These are phyloP conservation scores for Stereocaulon alpinum DNA, from an alignment of 495 filamentous ascomycete genomes.

Conservation along the genomic window DNA sequence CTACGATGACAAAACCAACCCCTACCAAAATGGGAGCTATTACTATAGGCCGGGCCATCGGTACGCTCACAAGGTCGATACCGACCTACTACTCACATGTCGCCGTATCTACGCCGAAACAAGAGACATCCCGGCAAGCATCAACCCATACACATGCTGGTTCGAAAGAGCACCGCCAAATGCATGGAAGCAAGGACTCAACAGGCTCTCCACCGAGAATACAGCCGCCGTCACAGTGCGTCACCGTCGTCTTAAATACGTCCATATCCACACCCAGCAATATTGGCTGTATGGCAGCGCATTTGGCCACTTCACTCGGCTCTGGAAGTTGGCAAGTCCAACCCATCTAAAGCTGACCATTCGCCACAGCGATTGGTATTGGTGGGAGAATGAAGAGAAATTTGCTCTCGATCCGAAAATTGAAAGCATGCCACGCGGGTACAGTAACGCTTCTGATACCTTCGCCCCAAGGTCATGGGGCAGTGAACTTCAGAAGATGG, in stretches of 20 bases:
- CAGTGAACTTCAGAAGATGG: conserved; percentile 15
- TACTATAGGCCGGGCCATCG: conserved; percentile 26
- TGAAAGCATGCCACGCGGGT: neutral
- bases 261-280: conserved; percentile 27
- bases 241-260: neutral
- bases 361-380: conserved; percentile 30
- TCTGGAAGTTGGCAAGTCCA: neutral
- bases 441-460: conserved; percentile 12
- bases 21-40: conserved; percentile 16
- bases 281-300: conserved; percentile 19
- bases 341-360: conserved; percentile 24
- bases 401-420: conserved; percentile 21
- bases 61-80: conserved; percentile 21
- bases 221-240: neutral
- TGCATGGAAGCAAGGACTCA: neutral
- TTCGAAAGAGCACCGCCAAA: conserved; percentile 5
- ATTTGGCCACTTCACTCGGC: neutral
- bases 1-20: conserved; percentile 19
- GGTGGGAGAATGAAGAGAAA: conserved; percentile 22
- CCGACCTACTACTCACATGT: conserved; percentile 25
- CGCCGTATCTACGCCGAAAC: conserved; percentile 26
- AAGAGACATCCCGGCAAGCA: conserved; percentile 21
- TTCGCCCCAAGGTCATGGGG: conserved; percentile 16
- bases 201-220: neutral
- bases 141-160: conserved; percentile 24